Evolutionary conservation across 2,329 filamentous ascomycete genomes (phyloP), one percentile per base, ranked within the genome.

Genomic region (Ophiostoma sp.): DNA sequence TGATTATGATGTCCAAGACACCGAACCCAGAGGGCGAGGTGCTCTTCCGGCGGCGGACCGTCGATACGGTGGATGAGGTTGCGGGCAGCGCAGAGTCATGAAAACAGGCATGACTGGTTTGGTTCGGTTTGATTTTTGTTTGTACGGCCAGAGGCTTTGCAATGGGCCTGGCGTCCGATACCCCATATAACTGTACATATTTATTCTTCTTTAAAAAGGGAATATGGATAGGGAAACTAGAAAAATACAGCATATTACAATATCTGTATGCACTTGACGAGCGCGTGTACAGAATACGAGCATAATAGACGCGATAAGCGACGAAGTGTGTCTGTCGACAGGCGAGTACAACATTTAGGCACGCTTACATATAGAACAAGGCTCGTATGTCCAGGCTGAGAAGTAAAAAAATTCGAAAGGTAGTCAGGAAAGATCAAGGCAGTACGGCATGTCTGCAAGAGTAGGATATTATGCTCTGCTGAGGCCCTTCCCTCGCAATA

Each of bases 1-100:
- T 79, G 71, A 84, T 80, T 72, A 85, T 85, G 39, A 83, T 85
- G 55, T 80, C 82, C 33, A 86, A 80, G 7, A 82, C 82, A 19
- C 82, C 82, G 11, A 84, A 79, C 4, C 85, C 80, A 3, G 80
- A 83, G 19, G 80, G 79, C 0, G 81, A 84, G 75, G 75, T 85
- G 4, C 77, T 84, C 72, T 85, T 85, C 71, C 78, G 80, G 71
- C 78, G 79, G 78, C 80, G 83, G 59, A 79, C 66, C 1, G 66
- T 76, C 36, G 70, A 71, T 25, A 57, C 61, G 6, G 61, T 66
- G n/a, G 61, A 42, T 15, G 33, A 33, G 3, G 31, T 39, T 33
- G 57, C 11, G n/a, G n/a, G n/a, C n/a, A 66, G 57, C 25, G 57
- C 17, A n/a, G 31, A 42, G 1, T 48, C 39, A 68, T 45, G 15